Evolutionary conservation across 495 filamentous ascomycete genomes (phyloP), one percentile per base, ranked within the genome.

Genomic region (Penicillium waksmanii): DNA sequence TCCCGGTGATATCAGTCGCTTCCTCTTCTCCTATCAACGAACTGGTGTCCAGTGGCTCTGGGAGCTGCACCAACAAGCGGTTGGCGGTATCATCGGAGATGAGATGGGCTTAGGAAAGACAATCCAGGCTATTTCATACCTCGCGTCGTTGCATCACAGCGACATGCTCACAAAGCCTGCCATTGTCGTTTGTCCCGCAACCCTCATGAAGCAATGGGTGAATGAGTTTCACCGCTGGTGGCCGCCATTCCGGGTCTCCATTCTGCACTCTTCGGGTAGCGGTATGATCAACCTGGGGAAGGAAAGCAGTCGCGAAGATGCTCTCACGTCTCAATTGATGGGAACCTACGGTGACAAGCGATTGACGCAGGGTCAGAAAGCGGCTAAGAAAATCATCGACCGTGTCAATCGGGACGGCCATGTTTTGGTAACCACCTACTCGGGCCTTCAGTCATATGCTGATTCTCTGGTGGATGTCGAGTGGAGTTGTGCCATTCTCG

Each of bases 21-120:
- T 88, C 7, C 80, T 98, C 0, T 98, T 97, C 66, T 89, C 94
- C 65, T 98, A 98, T 63, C 95, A 98, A 63, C 96, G 94, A 67
- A 96, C 91, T 2, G 91, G 93, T 13, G 92, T 98, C 3, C 89
- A 96, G 67, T 98, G 95, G 95, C 81, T 98, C n/a, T 92, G 91
- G 75, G 93, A 98, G 73, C 77, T 98, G 15, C 93, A 96, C 69
- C 80, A 85, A 43, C 90, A 96, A 69, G 82, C 89, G 61, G 92
- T 96, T 27, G 95, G 95, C 21, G 95, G 95, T 13, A 98, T 98
- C 55, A 82, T 98, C 50, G 95, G 93, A 7, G 95, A 98, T 64
- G 95, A 98, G 77, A 98, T 98, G 95, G 95, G 95, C 0, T 80
- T 98, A 13, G 95, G 95, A 11, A 98, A 98, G 73, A 98, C 95